Evolutionary conservation across 495 filamentous ascomycete genomes (phyloP).

Genomic region (Penicillium macrosclerotiorum): DNA sequence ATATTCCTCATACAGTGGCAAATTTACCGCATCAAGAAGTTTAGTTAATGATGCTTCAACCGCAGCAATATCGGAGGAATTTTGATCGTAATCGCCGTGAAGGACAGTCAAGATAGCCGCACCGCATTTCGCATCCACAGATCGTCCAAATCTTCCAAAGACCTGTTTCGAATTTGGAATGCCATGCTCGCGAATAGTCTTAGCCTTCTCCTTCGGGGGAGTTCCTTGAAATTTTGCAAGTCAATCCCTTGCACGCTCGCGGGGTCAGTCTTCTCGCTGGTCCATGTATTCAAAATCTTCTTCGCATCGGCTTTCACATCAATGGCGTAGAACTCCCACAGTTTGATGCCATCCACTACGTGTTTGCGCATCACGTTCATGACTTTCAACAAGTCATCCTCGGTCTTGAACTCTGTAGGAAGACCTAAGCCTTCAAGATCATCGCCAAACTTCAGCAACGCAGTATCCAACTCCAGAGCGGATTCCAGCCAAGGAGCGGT

Average conservation of each 20-base stretch:
- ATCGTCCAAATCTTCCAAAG: constrained; percentile 73
- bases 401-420: constrained; percentile 66
- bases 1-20: constrained; percentile 87
- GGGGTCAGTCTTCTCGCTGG: constrained; percentile 47
- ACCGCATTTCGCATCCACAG: constrained; percentile 61
- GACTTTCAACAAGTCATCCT: constrained; percentile 74
- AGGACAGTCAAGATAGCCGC: constrained; percentile 68
- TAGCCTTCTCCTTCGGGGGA: constrained; percentile 59
- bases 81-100: constrained; percentile 64
- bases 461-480: constrained; percentile 82
- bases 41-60: constrained; percentile 51
- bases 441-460: constrained; percentile 72
- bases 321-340: constrained; percentile 93
- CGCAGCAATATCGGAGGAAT: constrained; percentile 28
- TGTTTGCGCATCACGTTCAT: constrained; percentile 82
- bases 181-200: constrained; percentile 58
- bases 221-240: constrained; percentile 45
- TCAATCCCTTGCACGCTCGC: constrained; percentile 34
- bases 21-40: constrained; percentile 81
- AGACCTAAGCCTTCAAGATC: constrained; percentile 66
- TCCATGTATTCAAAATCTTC: constrained; percentile 69
- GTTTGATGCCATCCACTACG: constrained; percentile 67
- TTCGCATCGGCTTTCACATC: constrained; percentile 73
- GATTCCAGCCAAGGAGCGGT: constrained; percentile 92
- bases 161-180: constrained; percentile 68